A percentile compares a stretch with the other conserved stretches of the same genome.
Evolutionary conservation across 306 rosid genomes (phyloP).

Genomic region (Begonia masoniana): DNA sequence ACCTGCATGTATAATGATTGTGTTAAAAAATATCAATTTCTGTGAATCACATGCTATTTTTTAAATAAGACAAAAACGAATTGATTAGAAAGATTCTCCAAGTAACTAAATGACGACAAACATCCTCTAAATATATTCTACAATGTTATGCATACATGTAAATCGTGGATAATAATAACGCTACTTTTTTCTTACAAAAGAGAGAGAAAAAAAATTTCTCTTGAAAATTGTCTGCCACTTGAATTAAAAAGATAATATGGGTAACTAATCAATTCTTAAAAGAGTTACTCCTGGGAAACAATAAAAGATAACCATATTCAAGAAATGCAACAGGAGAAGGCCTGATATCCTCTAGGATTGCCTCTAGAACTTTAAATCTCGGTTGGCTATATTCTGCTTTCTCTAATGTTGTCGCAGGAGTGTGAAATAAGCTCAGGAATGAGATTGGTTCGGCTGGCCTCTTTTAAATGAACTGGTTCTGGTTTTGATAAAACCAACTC

Average conservation of each 20-base stretch:
- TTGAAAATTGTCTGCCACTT: background rate
- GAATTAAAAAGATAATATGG: background rate
- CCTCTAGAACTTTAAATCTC: no score
- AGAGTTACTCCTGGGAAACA: conserved; percentile 6
- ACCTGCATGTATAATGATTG: conserved; percentile 41
- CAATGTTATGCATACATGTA: no score
- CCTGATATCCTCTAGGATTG: conserved; percentile 62
- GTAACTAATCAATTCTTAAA: conserved; percentile 8
- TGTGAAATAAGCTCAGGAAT: no score
- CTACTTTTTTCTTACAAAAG: no score
- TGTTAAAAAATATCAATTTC: background rate
- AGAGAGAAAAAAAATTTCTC: no score
- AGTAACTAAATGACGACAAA: background rate
- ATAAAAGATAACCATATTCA: conserved; percentile 35
- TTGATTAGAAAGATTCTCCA: background rate
- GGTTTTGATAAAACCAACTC: no score
- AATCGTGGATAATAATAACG: no score
- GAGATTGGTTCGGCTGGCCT: no score
- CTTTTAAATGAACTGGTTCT: no score
- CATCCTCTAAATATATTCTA: no score
- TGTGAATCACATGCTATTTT: background rate
- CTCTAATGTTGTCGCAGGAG: no score
- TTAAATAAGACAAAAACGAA: background rate
- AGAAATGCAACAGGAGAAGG: conserved; percentile 60
- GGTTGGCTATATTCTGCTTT: no score